Base-by-base conservation (phyloP, 2,329 filamentous ascomycete species). In the Alternaria consortialis region DNA sequence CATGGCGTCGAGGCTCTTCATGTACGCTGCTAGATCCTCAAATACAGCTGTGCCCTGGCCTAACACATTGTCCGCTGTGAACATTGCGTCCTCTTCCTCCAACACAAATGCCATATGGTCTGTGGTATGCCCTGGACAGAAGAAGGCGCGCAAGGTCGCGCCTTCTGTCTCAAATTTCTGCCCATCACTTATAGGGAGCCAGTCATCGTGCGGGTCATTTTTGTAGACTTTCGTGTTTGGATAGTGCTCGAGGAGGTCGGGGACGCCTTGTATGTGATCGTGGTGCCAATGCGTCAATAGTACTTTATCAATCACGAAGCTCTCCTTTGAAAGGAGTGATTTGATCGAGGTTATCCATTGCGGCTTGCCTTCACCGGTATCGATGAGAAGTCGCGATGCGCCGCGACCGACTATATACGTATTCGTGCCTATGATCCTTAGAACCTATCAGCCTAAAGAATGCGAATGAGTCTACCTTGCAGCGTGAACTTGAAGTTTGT, bases 211-310 rank as follows among this genome's bases (percentile, higher is more conserved):
- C 0, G 90, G 89, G 36, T 87, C 79, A 67, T 88, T 82, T 77
- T 95, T 94, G 80, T 89, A 87, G 39, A 95, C 79, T 23, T 81
- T 82, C 7, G 86, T 88, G 17, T 84, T 74, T 0, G 91, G 90
- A n/a, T 84, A 91, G 25, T 90, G 74, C 13, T 80, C 78, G 17
- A 89, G 81, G 1, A 97, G 82, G 70, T 96, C 88, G 3, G 81
- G 76, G 25, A 97, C 86, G 7, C 95, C 95, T 25, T 89, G 87
- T 7, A 89, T 85, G 74, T 99, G 95, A 74, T 99, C 95, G 42
- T 82, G 86, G 75, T 99, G 95, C 93, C 94, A 97, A 78, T 99
- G 95, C 0, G 94, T 96, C 50, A 99, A 83, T 23, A 99, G 83
- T 0, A 89, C 88, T 17, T 84, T 82, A n/a, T 87, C 83, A 25